Percentiles rank a stretch among this genome's conserved stretches.
Conservation (phyloP, 208 protist genomes). For the Trypanosoma melophagium region DNA sequence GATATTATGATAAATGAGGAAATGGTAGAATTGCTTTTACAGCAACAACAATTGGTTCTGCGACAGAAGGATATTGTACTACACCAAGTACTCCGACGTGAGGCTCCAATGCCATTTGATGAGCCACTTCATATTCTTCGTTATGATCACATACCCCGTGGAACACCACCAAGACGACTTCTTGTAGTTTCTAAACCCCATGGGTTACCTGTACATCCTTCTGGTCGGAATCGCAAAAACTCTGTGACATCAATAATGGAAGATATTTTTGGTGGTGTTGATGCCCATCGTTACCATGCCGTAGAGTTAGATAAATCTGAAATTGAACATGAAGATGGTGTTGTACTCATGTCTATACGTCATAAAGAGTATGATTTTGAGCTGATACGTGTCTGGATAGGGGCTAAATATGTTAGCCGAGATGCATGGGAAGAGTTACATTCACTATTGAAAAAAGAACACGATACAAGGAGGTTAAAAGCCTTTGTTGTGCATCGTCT, state of each 20-base stretch:
- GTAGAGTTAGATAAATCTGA: slow-evolving; percentile 15
- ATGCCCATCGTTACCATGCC: slow-evolving; percentile 40
- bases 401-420: slow-evolving; percentile 29
- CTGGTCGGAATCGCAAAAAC: slow-evolving; percentile 92
- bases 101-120: slow-evolving; percentile 84
- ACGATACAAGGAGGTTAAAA: slow-evolving; percentile 4
- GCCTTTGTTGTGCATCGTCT: slow-evolving; percentile 78
- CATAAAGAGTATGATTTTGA: slow-evolving; percentile 57
- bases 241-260: slow-evolving; percentile 87
- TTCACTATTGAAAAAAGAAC: slow-evolving; percentile 5
- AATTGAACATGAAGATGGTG: neutral
- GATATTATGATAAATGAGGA: neutral
- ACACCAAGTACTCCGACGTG: slow-evolving; percentile 91
- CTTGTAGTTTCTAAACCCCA: slow-evolving; percentile 72
- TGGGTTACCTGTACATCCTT: slow-evolving; percentile 87
- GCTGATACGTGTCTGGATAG: slow-evolving; percentile 63
- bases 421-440: slow-evolving; percentile 43
- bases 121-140: slow-evolving; percentile 56
- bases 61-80: slow-evolving; percentile 75
- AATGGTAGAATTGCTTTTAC: neutral
- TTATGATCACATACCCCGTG: slow-evolving; percentile 32
- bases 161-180: slow-evolving; percentile 25
- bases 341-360: slow-evolving; percentile 43
- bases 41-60: slow-evolving; percentile 39
- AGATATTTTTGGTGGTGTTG: slow-evolving; percentile 72